Base-by-base conservation (phyloP, 257 asterid genomes). In the Misopates orontium region DNA sequence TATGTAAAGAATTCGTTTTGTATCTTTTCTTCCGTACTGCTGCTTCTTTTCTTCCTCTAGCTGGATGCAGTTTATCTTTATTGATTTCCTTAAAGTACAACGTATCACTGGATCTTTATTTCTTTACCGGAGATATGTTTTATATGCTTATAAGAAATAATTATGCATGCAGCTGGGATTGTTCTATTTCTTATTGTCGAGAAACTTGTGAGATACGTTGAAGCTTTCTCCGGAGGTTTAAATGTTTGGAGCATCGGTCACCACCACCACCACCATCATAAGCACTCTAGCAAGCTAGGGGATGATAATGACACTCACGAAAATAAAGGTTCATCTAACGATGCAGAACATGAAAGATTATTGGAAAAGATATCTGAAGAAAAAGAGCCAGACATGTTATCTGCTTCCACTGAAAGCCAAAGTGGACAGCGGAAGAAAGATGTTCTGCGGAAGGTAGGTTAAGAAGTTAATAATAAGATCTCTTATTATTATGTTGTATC, bases 121-220 rank as follows among this genome's bases (percentile, higher is more conserved):
- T 55, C 28, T 53, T 15, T 41, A 18, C 23, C 53, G 60, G 17
- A 1, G 22, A 24, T 23, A 32, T 40, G 0, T 41, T 44, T 58
- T 45, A 13, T 45, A n/a, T 15, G 15, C 2, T 45, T 45, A 45
- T 45, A 16, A 45, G n/a, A 45, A 45, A 44, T 9, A 36, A 36
- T 36, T 36, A 36, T 36, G 10, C 42, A 4, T 64, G 70, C 97
- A 93, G 99, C 89, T 78, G 99, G 99, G 68, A 86, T 93, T 18
- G 83, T 90, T 31, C 80, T 84, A 70, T 93, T 93, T 75, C 96
- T 93, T 68, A 81, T 90, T 67, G 95, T 93, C 40, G 99, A 93
- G 88, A 93, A 88, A 82, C 61, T 86, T 42, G 99, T 93, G 82
- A 93, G 99, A 80, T 93, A 83, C 41, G 95, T 93, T 44, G 97